Percentiles rank a stretch among this genome's conserved stretches.
These are phyloP conservation scores for Pontederia paniculata DNA, from an alignment of 176 grass and related monocot species.

Conservation along the genomic window DNA sequence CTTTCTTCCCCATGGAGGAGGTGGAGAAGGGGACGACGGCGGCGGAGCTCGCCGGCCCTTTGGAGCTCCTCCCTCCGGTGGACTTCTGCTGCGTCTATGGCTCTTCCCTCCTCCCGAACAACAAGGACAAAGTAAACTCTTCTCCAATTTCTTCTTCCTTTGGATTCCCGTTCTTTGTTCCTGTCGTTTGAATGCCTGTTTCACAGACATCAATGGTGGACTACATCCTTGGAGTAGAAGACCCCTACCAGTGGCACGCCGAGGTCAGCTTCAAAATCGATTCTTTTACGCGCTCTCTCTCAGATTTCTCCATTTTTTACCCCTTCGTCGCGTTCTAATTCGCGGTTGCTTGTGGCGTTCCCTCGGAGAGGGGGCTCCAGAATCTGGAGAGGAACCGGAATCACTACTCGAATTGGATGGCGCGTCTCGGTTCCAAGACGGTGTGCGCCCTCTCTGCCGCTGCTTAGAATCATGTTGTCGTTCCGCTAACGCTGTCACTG, in stretches of 20 bases:
- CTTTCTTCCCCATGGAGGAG: background rate
- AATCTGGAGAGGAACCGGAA: slow-evolving; percentile 63
- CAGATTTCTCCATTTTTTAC: background rate
- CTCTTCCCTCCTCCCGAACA: slow-evolving; percentile 61
- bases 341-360: slow-evolving; percentile 6
- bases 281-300: background rate
- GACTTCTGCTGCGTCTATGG: slow-evolving; percentile 92
- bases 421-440: slow-evolving; percentile 26
- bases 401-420: slow-evolving; percentile 72
- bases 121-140: slow-evolving; percentile 20
- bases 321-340: slow-evolving; percentile 4
- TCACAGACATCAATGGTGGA: slow-evolving; percentile 65
- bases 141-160: background rate
- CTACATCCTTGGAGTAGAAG: slow-evolving; percentile 71
- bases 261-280: slow-evolving; percentile 19
- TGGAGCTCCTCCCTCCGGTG: slow-evolving; percentile 52
- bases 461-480: background rate
- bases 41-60: slow-evolving; percentile 38
- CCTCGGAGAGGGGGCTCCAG: slow-evolving; percentile 17
- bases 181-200: background rate
- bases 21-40: slow-evolving; percentile 1
- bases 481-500: background rate
- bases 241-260: slow-evolving; percentile 64
- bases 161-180: background rate
- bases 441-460: slow-evolving; percentile 20